A percentile compares a stretch with the other conserved stretches of the same genome.
These are phyloP conservation scores for Cercospora nicotianae DNA, from an alignment of 2,329 filamentous ascomycete genomes.

Conservation along the genomic window DNA sequence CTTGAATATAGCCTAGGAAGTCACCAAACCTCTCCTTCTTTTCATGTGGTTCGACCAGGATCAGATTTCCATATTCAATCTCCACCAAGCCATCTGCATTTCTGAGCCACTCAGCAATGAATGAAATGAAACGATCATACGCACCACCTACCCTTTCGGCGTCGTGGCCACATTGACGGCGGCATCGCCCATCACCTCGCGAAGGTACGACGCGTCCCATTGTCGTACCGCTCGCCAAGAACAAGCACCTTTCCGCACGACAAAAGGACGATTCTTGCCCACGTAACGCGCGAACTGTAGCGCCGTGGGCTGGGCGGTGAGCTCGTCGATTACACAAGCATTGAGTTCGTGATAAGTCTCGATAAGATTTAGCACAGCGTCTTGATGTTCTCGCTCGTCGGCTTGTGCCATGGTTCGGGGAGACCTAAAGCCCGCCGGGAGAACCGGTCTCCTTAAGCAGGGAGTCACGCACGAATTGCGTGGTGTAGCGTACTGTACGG, in stretches of 20 bases:
- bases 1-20: slow-evolving; percentile 63
- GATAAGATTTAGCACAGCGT: slow-evolving; percentile 51
- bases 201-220: slow-evolving; percentile 66
- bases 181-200: slow-evolving; percentile 54
- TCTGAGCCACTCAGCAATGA: slow-evolving; percentile 39
- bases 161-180: slow-evolving; percentile 75
- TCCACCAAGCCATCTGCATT: slow-evolving; percentile 63
- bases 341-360: slow-evolving; percentile 75
- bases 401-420: not conserved
- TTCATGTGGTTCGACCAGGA: slow-evolving; percentile 72
- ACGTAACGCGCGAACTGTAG: slow-evolving; percentile 80
- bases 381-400: not conserved
- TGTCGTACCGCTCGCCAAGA: slow-evolving; percentile 62
- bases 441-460: not conserved
- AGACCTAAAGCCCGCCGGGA: not conserved
- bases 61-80: slow-evolving; percentile 52
- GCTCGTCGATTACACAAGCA: slow-evolving; percentile 57
- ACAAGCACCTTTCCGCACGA: slow-evolving; percentile 61
- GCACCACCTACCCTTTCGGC: slow-evolving; percentile 60
- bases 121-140: not conserved
- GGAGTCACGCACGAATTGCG: not conserved
- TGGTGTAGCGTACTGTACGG: not conserved
- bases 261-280: slow-evolving; percentile 70
- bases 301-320: slow-evolving; percentile 65
- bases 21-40: slow-evolving; percentile 61